Evolutionary conservation across 2,329 filamentous ascomycete species (phyloP).

Genomic region (Pseudogymnoascus sp.): DNA sequence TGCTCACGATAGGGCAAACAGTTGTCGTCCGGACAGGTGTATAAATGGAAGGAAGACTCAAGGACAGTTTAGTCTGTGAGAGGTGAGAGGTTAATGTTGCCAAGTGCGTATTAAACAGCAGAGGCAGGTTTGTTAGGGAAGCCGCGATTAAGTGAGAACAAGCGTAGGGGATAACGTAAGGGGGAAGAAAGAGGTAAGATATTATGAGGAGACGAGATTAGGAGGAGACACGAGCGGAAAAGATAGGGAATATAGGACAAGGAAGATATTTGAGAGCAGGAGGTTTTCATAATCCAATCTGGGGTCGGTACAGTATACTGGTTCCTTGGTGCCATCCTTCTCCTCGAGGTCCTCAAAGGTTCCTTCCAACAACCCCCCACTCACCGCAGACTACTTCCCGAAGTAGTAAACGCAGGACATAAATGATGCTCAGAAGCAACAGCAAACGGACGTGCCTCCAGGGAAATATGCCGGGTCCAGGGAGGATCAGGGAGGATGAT

Average conservation of each 20-base stretch:
- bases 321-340: background rate
- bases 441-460: background rate
- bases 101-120: background rate
- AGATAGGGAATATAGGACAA: background rate
- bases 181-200: background rate
- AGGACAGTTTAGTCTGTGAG: background rate
- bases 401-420: background rate
- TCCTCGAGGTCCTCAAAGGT: background rate
- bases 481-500: background rate
- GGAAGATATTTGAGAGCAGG: background rate
- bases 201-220: background rate
- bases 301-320: background rate
- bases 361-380: background rate
- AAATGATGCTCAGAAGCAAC: background rate
- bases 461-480: background rate
- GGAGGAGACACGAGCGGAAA: background rate
- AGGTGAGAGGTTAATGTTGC: background rate
- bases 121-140: background rate
- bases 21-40: background rate
- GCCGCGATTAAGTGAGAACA: background rate
- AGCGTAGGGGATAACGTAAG: background rate
- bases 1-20: background rate
- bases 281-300: background rate
- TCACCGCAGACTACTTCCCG: background rate
- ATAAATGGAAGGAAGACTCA: background rate